phyloP scores from a whole-genome alignment of 805 yeast species.

The Candida oleophila region DNA sequence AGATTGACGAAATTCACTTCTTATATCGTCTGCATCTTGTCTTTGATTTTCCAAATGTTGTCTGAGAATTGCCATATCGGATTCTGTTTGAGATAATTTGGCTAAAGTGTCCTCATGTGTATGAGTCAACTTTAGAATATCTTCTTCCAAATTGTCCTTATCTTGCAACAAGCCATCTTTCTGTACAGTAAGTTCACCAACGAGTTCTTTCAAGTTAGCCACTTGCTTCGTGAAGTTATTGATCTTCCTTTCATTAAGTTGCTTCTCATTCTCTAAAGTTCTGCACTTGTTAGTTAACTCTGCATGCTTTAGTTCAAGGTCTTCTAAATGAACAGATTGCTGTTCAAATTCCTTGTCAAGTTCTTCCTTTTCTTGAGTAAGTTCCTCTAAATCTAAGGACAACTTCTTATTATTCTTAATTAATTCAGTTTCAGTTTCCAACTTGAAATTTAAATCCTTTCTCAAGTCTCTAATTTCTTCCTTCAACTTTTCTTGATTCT shows the following conservation, averaged over 20 bases:
- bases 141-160: constrained; percentile 30
- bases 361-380: constrained; percentile 20
- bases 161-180: constrained; percentile 56
- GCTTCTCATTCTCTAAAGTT: constrained; percentile 33
- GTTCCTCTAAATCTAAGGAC: constrained; percentile 56
- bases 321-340: constrained; percentile 42
- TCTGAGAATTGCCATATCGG: constrained; percentile 29
- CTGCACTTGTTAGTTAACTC: constrained; percentile 26
- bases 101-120: constrained; percentile 24
- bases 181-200: constrained; percentile 61
- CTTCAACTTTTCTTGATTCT: constrained; percentile 43
- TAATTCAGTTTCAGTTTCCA: constrained; percentile 64
- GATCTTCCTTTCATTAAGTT: constrained; percentile 35
- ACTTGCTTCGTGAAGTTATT: constrained; percentile 47
- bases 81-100: constrained; percentile 23
- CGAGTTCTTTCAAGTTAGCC: constrained; percentile 52
- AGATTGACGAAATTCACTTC: constrained; percentile 34
- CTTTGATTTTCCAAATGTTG: constrained; percentile 35
- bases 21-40: constrained; percentile 29
- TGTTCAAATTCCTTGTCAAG: constrained; percentile 31
- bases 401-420: constrained; percentile 63
- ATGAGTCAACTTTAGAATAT: constrained; percentile 24
- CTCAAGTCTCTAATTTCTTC: constrained; percentile 55
- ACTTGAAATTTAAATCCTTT: constrained; percentile 50
- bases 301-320: constrained; percentile 29